A percentile compares a stretch with the other conserved stretches of the same genome.
Conservation (phyloP, 176 grass and related monocot genomes). For the Aegilops bicornis region DNA sequence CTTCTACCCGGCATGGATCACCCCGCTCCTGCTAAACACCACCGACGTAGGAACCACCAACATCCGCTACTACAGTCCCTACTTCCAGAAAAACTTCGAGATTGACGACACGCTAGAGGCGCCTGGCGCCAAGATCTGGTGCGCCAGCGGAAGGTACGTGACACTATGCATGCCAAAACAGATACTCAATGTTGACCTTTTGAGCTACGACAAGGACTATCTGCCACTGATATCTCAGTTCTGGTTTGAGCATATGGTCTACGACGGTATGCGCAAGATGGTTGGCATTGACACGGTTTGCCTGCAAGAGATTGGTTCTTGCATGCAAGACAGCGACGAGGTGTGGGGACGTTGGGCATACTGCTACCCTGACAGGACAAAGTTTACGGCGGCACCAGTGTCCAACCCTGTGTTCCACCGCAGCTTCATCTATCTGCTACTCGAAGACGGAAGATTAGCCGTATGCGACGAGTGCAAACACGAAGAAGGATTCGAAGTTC, state of each 20-base stretch:
- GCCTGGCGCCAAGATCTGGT: slow-evolving; percentile 13
- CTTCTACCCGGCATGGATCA: slow-evolving; percentile 30
- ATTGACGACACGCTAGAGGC: background rate
- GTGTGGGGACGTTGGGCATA: background rate
- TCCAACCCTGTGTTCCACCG: slow-evolving; percentile 7
- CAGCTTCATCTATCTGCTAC: background rate
- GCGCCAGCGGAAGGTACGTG: slow-evolving; percentile 7
- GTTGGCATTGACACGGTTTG: background rate
- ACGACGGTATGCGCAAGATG: background rate
- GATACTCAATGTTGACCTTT: background rate
- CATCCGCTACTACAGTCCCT: slow-evolving; percentile 36
- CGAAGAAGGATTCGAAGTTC: background rate
- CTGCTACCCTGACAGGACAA: background rate
- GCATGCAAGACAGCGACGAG: background rate
- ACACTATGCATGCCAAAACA: background rate
- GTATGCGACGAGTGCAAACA: background rate
- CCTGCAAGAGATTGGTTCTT: background rate
- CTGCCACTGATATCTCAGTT: background rate
- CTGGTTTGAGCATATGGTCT: background rate
- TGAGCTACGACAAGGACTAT: background rate
- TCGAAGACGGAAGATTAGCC: background rate
- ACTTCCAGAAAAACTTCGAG: slow-evolving; percentile 37
- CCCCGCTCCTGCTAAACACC: slow-evolving; percentile 19
- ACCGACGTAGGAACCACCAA: slow-evolving; percentile 8
- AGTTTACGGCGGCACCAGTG: background rate